Conservation (phyloP, 441 rosid genomes). For the Gossypium trilobum region DNA sequence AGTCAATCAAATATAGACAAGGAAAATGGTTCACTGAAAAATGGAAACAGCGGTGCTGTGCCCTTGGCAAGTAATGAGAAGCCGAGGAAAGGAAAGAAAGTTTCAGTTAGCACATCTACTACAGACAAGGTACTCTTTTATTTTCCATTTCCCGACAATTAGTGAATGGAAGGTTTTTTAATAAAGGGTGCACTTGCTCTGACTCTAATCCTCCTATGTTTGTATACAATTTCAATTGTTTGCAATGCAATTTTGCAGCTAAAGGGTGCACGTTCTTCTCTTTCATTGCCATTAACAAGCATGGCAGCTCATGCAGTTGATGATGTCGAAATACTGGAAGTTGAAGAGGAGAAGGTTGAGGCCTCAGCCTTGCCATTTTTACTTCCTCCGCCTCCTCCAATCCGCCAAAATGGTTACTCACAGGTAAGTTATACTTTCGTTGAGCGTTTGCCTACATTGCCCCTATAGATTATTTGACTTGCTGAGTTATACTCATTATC, state of each 20-base stretch:
- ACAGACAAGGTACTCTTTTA: constrained; percentile 42
- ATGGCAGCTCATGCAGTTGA: constrained; percentile 60
- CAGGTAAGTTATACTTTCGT: constrained; percentile 30
- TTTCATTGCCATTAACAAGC: constrained; percentile 47
- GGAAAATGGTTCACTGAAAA: constrained; percentile 32
- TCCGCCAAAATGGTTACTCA: constrained; percentile 29
- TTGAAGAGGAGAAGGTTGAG: constrained; percentile 39
- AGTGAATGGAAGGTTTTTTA: not conserved
- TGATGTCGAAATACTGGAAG: constrained; percentile 21
- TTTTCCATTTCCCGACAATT: not conserved
- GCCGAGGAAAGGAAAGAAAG: constrained; percentile 40
- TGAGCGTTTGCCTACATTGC: not conserved
- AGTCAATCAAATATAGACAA: constrained; percentile 29
- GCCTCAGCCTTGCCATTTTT: constrained; percentile 27
- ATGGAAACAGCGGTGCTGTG: constrained; percentile 24
- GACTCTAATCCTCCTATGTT: not conserved
- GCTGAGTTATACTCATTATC: not conserved
- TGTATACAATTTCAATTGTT: not conserved
- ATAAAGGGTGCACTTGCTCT: no score
- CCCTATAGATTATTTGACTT: not conserved
- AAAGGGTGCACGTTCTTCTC: constrained; percentile 25
- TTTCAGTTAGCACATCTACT: constrained; percentile 26
- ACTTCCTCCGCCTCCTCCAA: constrained; percentile 40
- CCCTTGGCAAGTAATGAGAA: constrained; percentile 34
- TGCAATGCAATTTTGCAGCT: constrained; percentile 23